A percentile compares a stretch with the other conserved stretches of the same genome.
phyloP scores from a whole-genome alignment of 1,284 basidiomycete species.

The Cutaneotrichosporon sp. region DNA sequence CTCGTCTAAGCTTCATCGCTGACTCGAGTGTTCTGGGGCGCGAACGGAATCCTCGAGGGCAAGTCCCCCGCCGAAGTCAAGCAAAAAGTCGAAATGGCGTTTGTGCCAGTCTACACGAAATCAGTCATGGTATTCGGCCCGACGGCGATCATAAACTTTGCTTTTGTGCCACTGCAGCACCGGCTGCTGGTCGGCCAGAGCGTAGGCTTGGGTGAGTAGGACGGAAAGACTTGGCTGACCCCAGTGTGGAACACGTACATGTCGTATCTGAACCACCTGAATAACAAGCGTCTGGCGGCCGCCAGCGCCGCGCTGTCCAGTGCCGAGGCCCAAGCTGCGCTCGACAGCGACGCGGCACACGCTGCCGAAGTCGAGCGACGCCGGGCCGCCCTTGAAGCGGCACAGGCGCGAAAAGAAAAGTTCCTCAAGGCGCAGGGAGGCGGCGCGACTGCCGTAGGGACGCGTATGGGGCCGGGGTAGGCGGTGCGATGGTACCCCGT shows the following conservation, averaged over 20 bases:
- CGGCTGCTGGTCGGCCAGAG: slow-evolving; percentile 71
- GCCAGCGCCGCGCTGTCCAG: slow-evolving; percentile 16
- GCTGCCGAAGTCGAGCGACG: not conserved
- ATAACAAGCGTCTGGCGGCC: slow-evolving; percentile 27
- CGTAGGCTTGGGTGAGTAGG: slow-evolving; percentile 61
- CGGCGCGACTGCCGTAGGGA: slow-evolving; percentile 33
- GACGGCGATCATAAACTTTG: slow-evolving; percentile 74
- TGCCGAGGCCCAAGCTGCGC: slow-evolving; percentile 7
- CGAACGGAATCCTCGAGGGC: slow-evolving; percentile 43
- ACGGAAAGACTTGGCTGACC: slow-evolving; percentile 10
- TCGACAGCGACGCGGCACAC: not conserved
- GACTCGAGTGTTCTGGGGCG: slow-evolving; percentile 32
- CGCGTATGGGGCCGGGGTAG: slow-evolving; percentile 24
- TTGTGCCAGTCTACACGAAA: slow-evolving; percentile 37
- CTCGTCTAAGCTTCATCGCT: not conserved
- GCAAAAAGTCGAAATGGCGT: slow-evolving; percentile 36
- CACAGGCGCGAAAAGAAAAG: slow-evolving; percentile 12
- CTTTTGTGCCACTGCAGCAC: slow-evolving; percentile 68
- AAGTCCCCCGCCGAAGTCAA: slow-evolving; percentile 33
- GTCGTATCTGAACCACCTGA: slow-evolving; percentile 38
- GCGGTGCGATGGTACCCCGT: no score
- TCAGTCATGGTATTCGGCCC: slow-evolving; percentile 64
- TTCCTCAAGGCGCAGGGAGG: slow-evolving; percentile 25
- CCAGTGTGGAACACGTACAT: slow-evolving; percentile 56
- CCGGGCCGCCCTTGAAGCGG: slow-evolving; percentile 2